These are phyloP conservation scores for Strigomonas culicis DNA, from an alignment of 208 protist genomes.

Conservation along the genomic window DNA sequence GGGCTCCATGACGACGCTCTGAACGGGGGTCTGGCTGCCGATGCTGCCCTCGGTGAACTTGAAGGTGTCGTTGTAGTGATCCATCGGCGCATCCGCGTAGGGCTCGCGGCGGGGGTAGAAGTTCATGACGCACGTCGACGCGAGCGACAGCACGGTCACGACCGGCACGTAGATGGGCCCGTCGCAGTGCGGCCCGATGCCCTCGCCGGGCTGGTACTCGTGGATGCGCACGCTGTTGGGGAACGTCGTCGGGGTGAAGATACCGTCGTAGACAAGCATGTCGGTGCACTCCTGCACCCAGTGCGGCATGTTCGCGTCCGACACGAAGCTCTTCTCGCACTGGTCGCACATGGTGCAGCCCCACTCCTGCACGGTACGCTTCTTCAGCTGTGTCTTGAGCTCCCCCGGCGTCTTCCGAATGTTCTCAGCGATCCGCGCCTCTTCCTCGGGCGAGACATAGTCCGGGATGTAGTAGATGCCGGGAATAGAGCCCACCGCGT, in stretches of 20 bases:
- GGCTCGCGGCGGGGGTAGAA: slow-evolving; percentile 82
- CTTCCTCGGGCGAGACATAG: slow-evolving; percentile 79
- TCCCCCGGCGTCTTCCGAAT: slow-evolving; percentile 63
- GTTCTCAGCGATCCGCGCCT: slow-evolving; percentile 55
- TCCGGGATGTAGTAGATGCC: slow-evolving; percentile 88
- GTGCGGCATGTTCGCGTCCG: slow-evolving; percentile 80
- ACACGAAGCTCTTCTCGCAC: slow-evolving; percentile 87
- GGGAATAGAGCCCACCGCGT: slow-evolving; percentile 59
- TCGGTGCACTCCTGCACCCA: slow-evolving; percentile 79
- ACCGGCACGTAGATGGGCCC: slow-evolving; percentile 87
- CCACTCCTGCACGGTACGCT: slow-evolving; percentile 89
- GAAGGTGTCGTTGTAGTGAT: slow-evolving; percentile 94
- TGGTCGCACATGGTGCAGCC: slow-evolving; percentile 85
- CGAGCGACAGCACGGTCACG: slow-evolving; percentile 77
- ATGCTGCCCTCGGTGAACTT: slow-evolving; percentile 76
- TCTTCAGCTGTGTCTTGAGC: slow-evolving; percentile 74
- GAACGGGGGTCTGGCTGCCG: slow-evolving; percentile 45
- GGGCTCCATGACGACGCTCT: slow-evolving; percentile 82
- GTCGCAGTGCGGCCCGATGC: slow-evolving; percentile 88
- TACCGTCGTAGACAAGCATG: slow-evolving; percentile 83
- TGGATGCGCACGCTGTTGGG: slow-evolving; percentile 91
- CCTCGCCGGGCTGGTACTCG: slow-evolving; percentile 82
- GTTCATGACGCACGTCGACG: slow-evolving; percentile 79
- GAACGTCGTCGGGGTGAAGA: slow-evolving; percentile 85
- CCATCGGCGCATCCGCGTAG: slow-evolving; percentile 75